Evolutionary conservation across 768 basidiomycete species (phyloP).

Genomic region (Collybia mongolica): DNA sequence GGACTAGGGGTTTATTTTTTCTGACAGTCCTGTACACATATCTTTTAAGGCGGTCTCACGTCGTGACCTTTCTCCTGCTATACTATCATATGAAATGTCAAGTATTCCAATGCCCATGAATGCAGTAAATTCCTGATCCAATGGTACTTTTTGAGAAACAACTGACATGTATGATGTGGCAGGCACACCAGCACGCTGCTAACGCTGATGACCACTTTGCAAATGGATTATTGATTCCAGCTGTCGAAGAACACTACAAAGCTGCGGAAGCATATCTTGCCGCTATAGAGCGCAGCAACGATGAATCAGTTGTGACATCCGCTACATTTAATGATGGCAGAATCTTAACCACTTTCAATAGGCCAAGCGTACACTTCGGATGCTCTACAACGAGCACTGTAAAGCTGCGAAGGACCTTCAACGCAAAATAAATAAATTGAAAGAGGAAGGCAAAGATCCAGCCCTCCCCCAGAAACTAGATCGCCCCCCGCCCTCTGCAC

Average conservation of each 20-base stretch:
- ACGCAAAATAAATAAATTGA: slow-evolving; percentile 67
- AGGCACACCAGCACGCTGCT: slow-evolving; percentile 84
- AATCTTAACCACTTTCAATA: slow-evolving; percentile 25
- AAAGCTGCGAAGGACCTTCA: slow-evolving; percentile 73
- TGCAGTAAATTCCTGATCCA: slow-evolving; percentile 33
- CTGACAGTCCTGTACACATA: too few relatives aligned
- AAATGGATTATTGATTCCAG: slow-evolving; percentile 68
- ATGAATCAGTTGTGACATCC: slow-evolving; percentile 61
- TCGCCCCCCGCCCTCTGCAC: slow-evolving; percentile 16
- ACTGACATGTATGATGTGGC: slow-evolving; percentile 10
- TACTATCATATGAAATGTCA: slow-evolving; percentile 9
- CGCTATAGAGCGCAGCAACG: slow-evolving; percentile 70
- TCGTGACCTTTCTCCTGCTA: too few relatives aligned
- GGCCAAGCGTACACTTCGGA: slow-evolving; percentile 76
- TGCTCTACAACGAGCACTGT: slow-evolving; percentile 73
- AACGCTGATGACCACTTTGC: slow-evolving; percentile 73
- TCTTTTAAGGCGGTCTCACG: too few relatives aligned
- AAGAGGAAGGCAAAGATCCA: slow-evolving; percentile 78
- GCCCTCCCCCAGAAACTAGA: slow-evolving; percentile 63
- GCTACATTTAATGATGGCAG: neutral
- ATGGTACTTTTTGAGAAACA: neutral
- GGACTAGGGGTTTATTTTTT: too few relatives aligned
- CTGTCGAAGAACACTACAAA: slow-evolving; percentile 71
- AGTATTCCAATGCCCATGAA: slow-evolving; percentile 50
- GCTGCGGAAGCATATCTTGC: slow-evolving; percentile 75